Base-by-base conservation (phyloP, 2,329 filamentous ascomycete genomes). In the Aspergillus awamori region DNA sequence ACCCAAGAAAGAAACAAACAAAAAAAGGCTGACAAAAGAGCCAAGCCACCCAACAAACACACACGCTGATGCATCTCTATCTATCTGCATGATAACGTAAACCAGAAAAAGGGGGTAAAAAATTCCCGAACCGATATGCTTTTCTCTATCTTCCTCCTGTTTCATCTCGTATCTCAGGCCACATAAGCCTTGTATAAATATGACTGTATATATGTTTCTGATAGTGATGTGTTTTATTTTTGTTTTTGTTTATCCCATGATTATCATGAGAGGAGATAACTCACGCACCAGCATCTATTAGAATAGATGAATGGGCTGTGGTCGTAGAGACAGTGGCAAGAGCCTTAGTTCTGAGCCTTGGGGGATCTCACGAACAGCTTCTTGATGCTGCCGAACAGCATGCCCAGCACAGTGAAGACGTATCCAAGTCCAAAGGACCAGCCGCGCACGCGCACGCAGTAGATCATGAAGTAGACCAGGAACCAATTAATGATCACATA, bases 391-490 rank as follows among this genome's bases (percentile, higher is more conserved):
- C 72, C 74, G 45, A 81, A 65, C 38, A 75, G 49, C 70, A 77
- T 80, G 2, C 81, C 83, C n/a, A 81, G 54, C 2, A 64, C 65
- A 2, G 80, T 78, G 71, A 87, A 88, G 2, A 90, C 26, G 47
- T 76, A 77, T 0, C 85, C 85, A 60, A 92, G 81, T 0, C 89
- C 90, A 74, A 92, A 92, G 22, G 77, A 84, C 88, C 89, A 92
- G 7, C 87, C 84, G 65, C 83, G 83, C 58, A 92, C 85, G 17
- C 90, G 82, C 6, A 91, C 87, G 2, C 86, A 89, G 76, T 89
- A 93, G 59, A 92, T 87, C 71, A 93, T 92, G 76, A 92, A 91
- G 73, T 90, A 91, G 1, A 92, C 88, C 57, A 92, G 74, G 43
- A 83, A 77, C 87, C 87, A 92, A 70, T 92, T 92, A 54, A 85